Conservation (phyloP, 768 basidiomycete species). For the Naganishia friedmannii region DNA sequence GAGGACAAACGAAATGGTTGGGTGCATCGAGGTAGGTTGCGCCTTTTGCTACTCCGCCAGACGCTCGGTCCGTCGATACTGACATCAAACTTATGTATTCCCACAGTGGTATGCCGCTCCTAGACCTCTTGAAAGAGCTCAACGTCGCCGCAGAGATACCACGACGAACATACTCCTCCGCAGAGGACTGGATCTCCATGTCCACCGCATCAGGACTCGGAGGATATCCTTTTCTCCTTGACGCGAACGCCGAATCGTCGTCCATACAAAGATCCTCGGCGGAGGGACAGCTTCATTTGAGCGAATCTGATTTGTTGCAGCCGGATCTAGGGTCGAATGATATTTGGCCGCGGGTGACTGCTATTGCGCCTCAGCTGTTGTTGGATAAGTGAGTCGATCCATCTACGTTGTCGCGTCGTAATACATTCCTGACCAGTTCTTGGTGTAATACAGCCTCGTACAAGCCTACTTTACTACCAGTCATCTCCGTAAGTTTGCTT, state of each 20-base stretch:
- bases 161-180: constrained; percentile 15
- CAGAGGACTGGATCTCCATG: constrained; percentile 36
- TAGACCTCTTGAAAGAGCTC: constrained; percentile 32
- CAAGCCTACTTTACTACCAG: constrained; percentile 34
- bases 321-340: neutral
- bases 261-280: neutral
- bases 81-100: neutral
- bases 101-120: constrained; percentile 34
- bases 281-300: neutral
- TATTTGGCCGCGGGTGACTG: constrained; percentile 28
- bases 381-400: constrained; percentile 30
- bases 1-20: constrained; percentile 34
- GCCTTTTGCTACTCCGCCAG: neutral
- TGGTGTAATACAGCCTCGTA: constrained; percentile 22
- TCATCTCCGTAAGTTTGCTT: constrained; percentile 31
- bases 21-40: constrained; percentile 34
- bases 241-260: neutral
- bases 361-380: constrained; percentile 29
- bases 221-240: neutral
- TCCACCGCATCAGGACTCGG: constrained; percentile 33
- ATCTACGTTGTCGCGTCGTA: neutral
- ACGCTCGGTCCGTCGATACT: neutral
- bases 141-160: constrained; percentile 6
- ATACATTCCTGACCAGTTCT: neutral
- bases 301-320: constrained; percentile 17